Evolutionary conservation across 2,329 filamentous ascomycete genomes (phyloP).

Genomic region (Dothistroma septosporum): DNA sequence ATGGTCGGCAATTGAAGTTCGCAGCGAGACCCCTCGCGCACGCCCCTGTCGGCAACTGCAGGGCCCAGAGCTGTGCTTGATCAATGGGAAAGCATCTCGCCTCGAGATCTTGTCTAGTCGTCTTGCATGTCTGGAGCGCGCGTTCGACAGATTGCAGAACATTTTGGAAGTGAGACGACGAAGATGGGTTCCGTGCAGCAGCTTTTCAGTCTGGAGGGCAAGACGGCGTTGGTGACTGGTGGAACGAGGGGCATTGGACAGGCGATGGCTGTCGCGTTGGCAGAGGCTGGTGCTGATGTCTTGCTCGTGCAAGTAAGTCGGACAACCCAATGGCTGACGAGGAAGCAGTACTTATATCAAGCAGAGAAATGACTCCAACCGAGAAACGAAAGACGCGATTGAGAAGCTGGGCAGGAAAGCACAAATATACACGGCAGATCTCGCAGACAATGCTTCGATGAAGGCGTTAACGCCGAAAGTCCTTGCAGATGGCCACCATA

Average conservation of each 20-base stretch:
- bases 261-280: constrained; percentile 49
- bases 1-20: constrained; percentile 4
- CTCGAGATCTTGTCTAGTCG: not conserved
- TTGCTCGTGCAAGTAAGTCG: constrained; percentile 45
- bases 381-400: constrained; percentile 58
- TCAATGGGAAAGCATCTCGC: not conserved
- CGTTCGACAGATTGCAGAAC: constrained; percentile 2
- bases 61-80: not conserved
- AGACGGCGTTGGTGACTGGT: constrained; percentile 49
- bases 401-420: constrained; percentile 63
- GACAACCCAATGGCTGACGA: not conserved
- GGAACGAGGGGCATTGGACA: constrained; percentile 50
- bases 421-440: constrained; percentile 65
- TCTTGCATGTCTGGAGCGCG: constrained; percentile 4
- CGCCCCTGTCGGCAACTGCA: constrained; percentile 1
- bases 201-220: constrained; percentile 48
- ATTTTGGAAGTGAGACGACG: not conserved
- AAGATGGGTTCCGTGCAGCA: constrained; percentile 38
- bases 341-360: constrained; percentile 5
- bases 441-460: constrained; percentile 59
- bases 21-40: not conserved
- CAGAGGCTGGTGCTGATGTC: constrained; percentile 50
- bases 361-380: constrained; percentile 54
- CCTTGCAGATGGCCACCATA: constrained; percentile 57
- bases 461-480: constrained; percentile 57